phyloP scores from a whole-genome alignment of 1,284 basidiomycete genomes.

The Ganoderma lucidum region DNA sequence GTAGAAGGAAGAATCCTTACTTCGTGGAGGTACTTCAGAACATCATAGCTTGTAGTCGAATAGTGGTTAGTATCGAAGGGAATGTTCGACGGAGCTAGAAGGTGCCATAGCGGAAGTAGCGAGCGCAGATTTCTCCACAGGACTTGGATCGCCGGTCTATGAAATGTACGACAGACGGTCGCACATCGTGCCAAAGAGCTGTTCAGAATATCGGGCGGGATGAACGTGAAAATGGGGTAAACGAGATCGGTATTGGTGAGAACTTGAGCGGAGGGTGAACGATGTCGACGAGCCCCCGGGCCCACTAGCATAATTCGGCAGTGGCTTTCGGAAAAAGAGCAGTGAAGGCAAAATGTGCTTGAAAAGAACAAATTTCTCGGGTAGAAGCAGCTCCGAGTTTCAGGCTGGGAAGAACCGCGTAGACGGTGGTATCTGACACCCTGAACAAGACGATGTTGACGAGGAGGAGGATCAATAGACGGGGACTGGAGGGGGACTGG shows the following conservation, averaged over 20 bases:
- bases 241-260: neutral
- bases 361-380: too few relatives aligned
- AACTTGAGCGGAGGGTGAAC: neutral
- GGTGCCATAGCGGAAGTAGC: conserved; percentile 11
- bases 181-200: neutral
- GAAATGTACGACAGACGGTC: conserved; percentile 8
- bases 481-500: too few relatives aligned
- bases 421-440: too few relatives aligned
- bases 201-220: neutral
- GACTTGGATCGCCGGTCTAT: neutral
- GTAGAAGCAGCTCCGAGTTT: too few relatives aligned
- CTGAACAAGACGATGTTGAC: too few relatives aligned
- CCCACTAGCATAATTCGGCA: too few relatives aligned
- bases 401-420: too few relatives aligned
- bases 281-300: neutral
- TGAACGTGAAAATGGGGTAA: neutral
- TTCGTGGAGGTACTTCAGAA: neutral
- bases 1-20: neutral
- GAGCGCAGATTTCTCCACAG: conserved; percentile 6
- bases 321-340: too few relatives aligned
- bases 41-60: neutral
- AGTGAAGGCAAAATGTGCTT: too few relatives aligned
- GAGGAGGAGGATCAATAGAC: too few relatives aligned
- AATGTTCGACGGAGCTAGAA: neutral
- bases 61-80: neutral